phyloP scores from a whole-genome alignment of 345 rosid genomes.

The Camelina hispida region DNA sequence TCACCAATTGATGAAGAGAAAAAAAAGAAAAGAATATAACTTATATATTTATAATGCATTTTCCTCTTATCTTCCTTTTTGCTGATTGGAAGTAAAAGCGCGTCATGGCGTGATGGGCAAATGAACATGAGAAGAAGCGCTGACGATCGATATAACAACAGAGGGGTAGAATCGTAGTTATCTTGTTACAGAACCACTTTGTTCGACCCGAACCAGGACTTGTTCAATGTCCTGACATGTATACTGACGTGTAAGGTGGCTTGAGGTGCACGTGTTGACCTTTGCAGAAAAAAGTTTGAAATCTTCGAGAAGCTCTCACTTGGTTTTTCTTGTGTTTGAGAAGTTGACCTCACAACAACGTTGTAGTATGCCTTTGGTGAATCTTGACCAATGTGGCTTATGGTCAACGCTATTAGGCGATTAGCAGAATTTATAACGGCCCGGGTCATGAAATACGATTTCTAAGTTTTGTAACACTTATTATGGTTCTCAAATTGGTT shows the following conservation, averaged over 20 bases:
- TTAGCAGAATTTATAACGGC: background rate
- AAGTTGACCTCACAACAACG: slow-evolving; percentile 17
- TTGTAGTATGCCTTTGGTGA: slow-evolving; percentile 4
- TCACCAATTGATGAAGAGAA: background rate
- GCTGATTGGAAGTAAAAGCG: background rate
- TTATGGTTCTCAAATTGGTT: slow-evolving; percentile 5
- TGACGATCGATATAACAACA: background rate
- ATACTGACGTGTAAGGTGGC: slow-evolving; percentile 30
- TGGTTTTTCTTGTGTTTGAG: background rate
- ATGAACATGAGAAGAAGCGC: slow-evolving; percentile 22
- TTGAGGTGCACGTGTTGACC: slow-evolving; percentile 31
- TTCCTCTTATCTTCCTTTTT: background rate
- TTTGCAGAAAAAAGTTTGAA: background rate
- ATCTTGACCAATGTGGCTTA: slow-evolving; percentile 3
- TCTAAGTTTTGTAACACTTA: background rate
- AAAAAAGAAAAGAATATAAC: background rate
- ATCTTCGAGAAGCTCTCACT: slow-evolving; percentile 30
- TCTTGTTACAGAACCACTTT: slow-evolving; percentile 5
- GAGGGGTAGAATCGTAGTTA: slow-evolving; percentile 11
- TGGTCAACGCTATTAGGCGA: slow-evolving; percentile 16
- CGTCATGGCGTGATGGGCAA: slow-evolving; percentile 24
- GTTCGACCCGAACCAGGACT: slow-evolving; percentile 25
- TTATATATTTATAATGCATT: background rate
- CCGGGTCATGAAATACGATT: background rate
- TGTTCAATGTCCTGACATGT: slow-evolving; percentile 41